Evolutionary conservation across 163 green algal species (phyloP).

Genomic region (Scenedesmus sp.): DNA sequence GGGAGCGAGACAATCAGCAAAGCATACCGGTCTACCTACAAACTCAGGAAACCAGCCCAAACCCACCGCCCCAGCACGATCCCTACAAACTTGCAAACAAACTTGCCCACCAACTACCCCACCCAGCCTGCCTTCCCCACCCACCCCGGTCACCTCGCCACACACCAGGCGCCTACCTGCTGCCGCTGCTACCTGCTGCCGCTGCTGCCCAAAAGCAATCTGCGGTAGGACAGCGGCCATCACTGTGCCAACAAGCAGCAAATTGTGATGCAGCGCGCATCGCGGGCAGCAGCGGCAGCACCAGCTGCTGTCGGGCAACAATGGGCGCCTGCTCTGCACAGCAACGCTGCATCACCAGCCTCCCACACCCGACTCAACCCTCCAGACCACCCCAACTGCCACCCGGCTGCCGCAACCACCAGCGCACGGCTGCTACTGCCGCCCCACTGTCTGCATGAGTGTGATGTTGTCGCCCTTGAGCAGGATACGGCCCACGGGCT

Average conservation of each 20-base stretch:
- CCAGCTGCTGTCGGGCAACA: not conserved
- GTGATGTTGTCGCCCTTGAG: constrained; percentile 99
- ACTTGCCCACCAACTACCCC: no score
- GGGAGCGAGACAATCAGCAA: not conserved
- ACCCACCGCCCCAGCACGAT: no score
- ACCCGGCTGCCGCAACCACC: not conserved
- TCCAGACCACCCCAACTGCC: not conserved
- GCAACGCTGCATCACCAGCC: not conserved
- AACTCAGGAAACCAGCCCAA: no score
- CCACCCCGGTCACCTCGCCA: no score
- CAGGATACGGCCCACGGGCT: constrained; percentile 94
- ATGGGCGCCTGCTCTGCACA: not conserved
- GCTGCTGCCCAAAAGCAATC: not conserved
- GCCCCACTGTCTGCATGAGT: constrained; percentile 91
- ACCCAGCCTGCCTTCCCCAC: no score
- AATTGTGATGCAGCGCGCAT: not conserved
- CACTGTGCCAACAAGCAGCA: not conserved
- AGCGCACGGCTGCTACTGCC: constrained; percentile 50
- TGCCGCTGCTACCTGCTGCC: not conserved
- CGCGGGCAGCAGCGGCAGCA: not conserved
- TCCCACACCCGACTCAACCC: not conserved
- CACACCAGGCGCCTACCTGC: not conserved
- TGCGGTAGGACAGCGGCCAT: not conserved
- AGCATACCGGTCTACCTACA: no score
- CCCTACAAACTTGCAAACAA: no score